phyloP scores from a whole-genome alignment of 2,329 filamentous ascomycete genomes.

The Arthroderma sp. region DNA sequence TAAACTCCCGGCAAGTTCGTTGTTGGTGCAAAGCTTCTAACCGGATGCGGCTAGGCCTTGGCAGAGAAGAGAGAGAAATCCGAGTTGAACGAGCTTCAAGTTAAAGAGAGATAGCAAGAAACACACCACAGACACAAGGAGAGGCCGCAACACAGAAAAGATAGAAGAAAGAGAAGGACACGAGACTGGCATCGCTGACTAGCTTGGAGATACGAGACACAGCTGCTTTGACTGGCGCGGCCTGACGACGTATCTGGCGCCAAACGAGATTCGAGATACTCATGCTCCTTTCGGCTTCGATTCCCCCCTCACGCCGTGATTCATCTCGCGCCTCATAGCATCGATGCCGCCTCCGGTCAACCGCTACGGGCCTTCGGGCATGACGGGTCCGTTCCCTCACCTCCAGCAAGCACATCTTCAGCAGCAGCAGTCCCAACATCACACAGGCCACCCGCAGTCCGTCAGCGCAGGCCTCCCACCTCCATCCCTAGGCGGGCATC shows the following conservation, averaged over 20 bases:
- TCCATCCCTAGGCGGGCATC: conserved; percentile 52
- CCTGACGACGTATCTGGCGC: neutral
- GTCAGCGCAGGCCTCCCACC: conserved; percentile 40
- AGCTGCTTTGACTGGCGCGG: neutral
- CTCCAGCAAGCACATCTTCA: conserved; percentile 41
- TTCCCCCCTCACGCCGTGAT: conserved; percentile 12
- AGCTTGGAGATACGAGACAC: neutral
- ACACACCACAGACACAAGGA: too few species aligned
- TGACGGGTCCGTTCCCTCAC: conserved; percentile 49
- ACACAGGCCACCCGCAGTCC: conserved; percentile 32
- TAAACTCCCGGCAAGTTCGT: neutral
- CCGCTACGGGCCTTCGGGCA: conserved; percentile 46
- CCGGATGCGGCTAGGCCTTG: neutral
- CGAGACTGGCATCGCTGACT: too few species aligned
- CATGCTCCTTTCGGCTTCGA: conserved; percentile 2
- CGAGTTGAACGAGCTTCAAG: too few species aligned
- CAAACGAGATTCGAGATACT: neutral
- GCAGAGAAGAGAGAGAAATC: too few species aligned
- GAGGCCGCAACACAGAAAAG: too few species aligned
- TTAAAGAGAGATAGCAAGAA: too few species aligned
- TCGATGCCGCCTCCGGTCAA: conserved; percentile 48
- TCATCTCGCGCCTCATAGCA: conserved; percentile 16
- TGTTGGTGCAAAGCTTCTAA: neutral
- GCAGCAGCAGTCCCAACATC: conserved; percentile 37
- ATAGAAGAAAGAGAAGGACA: too few species aligned